Evolutionary conservation across 352 stramenopile genomes (phyloP), one percentile per base, ranked within the genome.

Genomic region (Phytopythium helicoides): DNA sequence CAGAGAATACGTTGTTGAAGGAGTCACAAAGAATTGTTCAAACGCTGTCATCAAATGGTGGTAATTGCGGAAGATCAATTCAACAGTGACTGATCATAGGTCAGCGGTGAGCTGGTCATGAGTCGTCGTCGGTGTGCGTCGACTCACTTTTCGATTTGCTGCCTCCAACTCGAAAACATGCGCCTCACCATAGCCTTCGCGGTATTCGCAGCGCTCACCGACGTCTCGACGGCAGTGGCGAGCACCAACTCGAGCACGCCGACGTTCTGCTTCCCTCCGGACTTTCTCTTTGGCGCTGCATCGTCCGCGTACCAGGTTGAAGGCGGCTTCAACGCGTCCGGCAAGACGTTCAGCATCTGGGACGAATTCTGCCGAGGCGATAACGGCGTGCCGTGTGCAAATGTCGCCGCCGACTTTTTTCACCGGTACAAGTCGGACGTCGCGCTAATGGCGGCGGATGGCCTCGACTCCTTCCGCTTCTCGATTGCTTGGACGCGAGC

Each of bases 261-360:
- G 42, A 66, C 58, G 1, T 25, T 63, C 7, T 89, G 79, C 58
- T 89, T 89, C 59, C 61, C 79, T 2, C 58, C 71, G 21, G 38
- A 68, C 55, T 98, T 97, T 70, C 56, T 94, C 41, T 96, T 91
- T 53, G 92, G 92, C 21, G 76, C 77, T 14, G 90, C 92, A 11
- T 98, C 92, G 12, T 92, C 92, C 2, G 66, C 85, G 15, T 98
- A 97, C 69, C 93, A 98, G 73, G 82, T 98, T 31, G 96, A 99
- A 69, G 96, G 94, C 28, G 93, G 71, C 3, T 79, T 73, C 47
- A 81, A 96, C 36, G 77, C 84, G 36, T 89, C 75, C 4, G 92
- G 91, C 33, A 93, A 87, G 38, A 48, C 71, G 33, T 76, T 60
- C 25, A 71, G 57, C 18, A 98, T 98, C 46, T 99, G 96, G 95